A percentile compares a stretch with the other conserved stretches of the same genome.
phyloP scores from a whole-genome alignment of 2,329 filamentous ascomycete species.

The Chrysosporium queenslandicum region DNA sequence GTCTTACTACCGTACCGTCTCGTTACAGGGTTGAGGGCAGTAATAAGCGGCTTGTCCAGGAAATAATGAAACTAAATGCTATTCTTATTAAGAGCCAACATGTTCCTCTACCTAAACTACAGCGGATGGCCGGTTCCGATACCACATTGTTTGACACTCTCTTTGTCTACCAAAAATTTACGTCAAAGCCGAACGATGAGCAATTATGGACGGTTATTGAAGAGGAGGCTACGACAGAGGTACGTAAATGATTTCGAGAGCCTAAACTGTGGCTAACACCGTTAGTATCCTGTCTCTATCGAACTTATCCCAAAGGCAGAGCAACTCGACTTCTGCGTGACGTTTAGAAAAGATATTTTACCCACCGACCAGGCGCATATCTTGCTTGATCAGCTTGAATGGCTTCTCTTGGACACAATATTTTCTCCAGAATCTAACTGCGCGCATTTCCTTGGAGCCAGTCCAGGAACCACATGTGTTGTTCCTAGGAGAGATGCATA shows the following conservation, averaged over 20 bases:
- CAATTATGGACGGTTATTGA: slow-evolving; percentile 50
- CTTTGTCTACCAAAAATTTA: slow-evolving; percentile 66
- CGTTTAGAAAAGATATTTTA: slow-evolving; percentile 54
- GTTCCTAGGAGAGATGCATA: slow-evolving; percentile 49
- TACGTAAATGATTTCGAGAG: slow-evolving; percentile 22
- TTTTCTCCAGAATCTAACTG: slow-evolving; percentile 36
- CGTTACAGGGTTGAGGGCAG: slow-evolving; percentile 46
- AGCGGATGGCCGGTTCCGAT: slow-evolving; percentile 57
- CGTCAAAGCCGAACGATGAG: slow-evolving; percentile 19
- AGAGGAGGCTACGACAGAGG: slow-evolving; percentile 60
- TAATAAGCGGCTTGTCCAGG: slow-evolving; percentile 48
- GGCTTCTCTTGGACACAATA: slow-evolving; percentile 51
- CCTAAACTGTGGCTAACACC: slow-evolving; percentile 13
- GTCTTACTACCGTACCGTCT: slow-evolving; percentile 70
- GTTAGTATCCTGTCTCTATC: slow-evolving; percentile 62
- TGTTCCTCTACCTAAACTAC: slow-evolving; percentile 59
- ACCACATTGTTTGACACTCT: slow-evolving; percentile 71
- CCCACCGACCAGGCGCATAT: slow-evolving; percentile 57
- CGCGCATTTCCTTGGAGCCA: slow-evolving; percentile 30
- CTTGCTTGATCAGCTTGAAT: slow-evolving; percentile 63
- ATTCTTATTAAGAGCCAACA: slow-evolving; percentile 60
- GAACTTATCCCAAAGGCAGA: slow-evolving; percentile 56
- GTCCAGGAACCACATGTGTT: slow-evolving; percentile 46
- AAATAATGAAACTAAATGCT: slow-evolving; percentile 57
- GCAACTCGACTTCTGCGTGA: slow-evolving; percentile 53